Percentiles rank a stretch among this genome's conserved stretches.
These are phyloP conservation scores for Fusarium burgessii DNA, from an alignment of 2,329 filamentous ascomycete species.

Conservation along the genomic window DNA sequence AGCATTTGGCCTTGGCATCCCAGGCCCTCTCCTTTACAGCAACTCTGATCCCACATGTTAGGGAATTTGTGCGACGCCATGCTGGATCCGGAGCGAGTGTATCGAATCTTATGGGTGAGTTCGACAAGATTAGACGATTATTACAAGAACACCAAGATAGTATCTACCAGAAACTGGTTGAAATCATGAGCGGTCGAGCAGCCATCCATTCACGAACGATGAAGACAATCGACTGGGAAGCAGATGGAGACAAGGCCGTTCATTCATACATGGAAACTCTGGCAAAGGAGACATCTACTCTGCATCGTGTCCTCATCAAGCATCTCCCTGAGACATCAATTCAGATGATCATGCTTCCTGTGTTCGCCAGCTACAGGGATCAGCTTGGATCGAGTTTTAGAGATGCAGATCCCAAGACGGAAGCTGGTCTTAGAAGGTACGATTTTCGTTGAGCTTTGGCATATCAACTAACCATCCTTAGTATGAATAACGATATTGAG, in stretches of 20 bases:
- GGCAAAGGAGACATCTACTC: conserved; percentile 84
- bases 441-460: conserved; percentile 42
- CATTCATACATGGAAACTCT: conserved; percentile 88
- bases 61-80: conserved; percentile 90
- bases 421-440: conserved; percentile 78
- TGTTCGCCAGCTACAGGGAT: conserved; percentile 84
- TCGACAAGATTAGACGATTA: conserved; percentile 86
- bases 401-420: conserved; percentile 73
- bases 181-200: conserved; percentile 88
- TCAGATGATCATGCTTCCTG: conserved; percentile 84
- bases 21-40: conserved; percentile 91
- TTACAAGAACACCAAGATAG: conserved; percentile 90
- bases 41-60: conserved; percentile 86
- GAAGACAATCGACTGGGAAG: conserved; percentile 80
- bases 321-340: conserved; percentile 83
- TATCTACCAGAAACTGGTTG: conserved; percentile 92
- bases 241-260: conserved; percentile 54
- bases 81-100: conserved; percentile 64
- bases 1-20: conserved; percentile 90
- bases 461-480: conserved; percentile 52
- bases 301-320: conserved; percentile 86
- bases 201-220: conserved; percentile 79
- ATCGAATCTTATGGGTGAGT: conserved; percentile 78
- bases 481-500: conserved; percentile 81
- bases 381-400: conserved; percentile 80